Percentiles rank a stretch among this genome's conserved stretches.
phyloP scores from a whole-genome alignment of 2,329 filamentous ascomycete genomes.

The Elsinoe australis region DNA sequence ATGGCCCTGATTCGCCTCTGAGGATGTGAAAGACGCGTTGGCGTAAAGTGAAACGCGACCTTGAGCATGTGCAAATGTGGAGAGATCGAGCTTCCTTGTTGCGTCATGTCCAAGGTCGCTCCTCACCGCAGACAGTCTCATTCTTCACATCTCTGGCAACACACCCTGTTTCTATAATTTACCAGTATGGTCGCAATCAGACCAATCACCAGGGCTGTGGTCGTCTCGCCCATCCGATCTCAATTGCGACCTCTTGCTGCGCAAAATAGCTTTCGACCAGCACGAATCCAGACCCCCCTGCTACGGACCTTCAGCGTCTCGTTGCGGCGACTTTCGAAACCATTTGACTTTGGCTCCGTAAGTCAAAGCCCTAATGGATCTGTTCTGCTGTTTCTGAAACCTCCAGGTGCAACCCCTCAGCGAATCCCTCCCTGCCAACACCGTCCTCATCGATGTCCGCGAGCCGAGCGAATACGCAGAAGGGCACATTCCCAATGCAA shows the following conservation, averaged over 20 bases:
- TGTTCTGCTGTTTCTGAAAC: constrained; percentile 29
- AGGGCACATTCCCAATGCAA: constrained; percentile 68
- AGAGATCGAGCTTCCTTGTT: too few species aligned
- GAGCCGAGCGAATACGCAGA: constrained; percentile 59
- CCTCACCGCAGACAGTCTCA: too few species aligned
- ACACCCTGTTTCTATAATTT: not conserved
- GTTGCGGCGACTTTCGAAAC: constrained; percentile 23
- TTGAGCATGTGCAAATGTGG: constrained; percentile 1
- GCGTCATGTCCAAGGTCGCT: constrained; percentile 13
- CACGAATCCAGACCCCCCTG: not conserved
- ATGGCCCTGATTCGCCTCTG: too few species aligned
- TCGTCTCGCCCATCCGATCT: not conserved
- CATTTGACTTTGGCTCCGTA: constrained; percentile 37
- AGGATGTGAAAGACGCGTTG: too few species aligned
- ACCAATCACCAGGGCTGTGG: not conserved
- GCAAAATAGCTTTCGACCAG: not conserved
- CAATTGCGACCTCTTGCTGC: not conserved
- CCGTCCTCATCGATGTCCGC: constrained; percentile 52
- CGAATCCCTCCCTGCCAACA: not conserved
- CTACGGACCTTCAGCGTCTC: not conserved
- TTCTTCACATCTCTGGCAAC: not conserved
- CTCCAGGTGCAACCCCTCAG: constrained; percentile 13
- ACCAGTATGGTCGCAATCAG: not conserved
- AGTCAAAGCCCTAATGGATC: too few species aligned
- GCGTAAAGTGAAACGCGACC: too few species aligned